Conservation (phyloP, 1,284 basidiomycete genomes). For the Microbotryum violaceum region DNA sequence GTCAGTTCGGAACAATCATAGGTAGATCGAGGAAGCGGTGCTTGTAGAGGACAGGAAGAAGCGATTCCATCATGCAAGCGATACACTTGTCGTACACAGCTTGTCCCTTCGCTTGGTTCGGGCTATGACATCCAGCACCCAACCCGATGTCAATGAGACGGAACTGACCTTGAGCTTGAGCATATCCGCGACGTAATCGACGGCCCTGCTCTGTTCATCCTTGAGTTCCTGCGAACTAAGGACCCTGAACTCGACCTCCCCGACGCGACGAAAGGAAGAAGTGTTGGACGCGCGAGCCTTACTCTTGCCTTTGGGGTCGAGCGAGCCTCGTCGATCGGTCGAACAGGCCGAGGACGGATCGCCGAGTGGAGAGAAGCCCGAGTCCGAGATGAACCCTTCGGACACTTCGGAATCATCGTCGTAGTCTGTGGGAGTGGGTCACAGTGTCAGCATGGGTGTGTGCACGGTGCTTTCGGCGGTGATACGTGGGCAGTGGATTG, state of each 20-base stretch:
- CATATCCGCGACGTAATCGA: slow-evolving; percentile 75
- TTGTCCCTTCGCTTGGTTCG: too few species aligned
- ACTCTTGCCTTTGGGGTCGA: slow-evolving; percentile 42
- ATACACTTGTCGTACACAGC: too few species aligned
- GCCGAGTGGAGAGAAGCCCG: slow-evolving; percentile 23
- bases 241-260: slow-evolving; percentile 48
- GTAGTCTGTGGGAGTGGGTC: neutral
- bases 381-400: slow-evolving; percentile 19
- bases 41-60: too few species aligned
- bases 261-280: slow-evolving; percentile 50
- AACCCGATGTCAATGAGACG: slow-evolving; percentile 12
- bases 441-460: neutral
- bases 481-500: neutral
- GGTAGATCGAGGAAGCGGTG: neutral
- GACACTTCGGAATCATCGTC: slow-evolving; percentile 12
- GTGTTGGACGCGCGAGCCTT: slow-evolving; percentile 38
- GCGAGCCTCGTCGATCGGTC: too few species aligned
- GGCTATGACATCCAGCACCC: too few species aligned
- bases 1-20: slow-evolving; percentile 2
- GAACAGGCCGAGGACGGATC: slow-evolving; percentile 3
- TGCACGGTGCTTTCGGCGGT: neutral
- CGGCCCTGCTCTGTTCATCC: slow-evolving; percentile 64
- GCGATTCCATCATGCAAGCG: too few species aligned
- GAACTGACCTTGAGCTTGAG: slow-evolving; percentile 71
- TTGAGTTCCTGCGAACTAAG: slow-evolving; percentile 49